Evolutionary conservation across 1,284 basidiomycete species (phyloP).

Genomic region (Cerrena zonata): DNA sequence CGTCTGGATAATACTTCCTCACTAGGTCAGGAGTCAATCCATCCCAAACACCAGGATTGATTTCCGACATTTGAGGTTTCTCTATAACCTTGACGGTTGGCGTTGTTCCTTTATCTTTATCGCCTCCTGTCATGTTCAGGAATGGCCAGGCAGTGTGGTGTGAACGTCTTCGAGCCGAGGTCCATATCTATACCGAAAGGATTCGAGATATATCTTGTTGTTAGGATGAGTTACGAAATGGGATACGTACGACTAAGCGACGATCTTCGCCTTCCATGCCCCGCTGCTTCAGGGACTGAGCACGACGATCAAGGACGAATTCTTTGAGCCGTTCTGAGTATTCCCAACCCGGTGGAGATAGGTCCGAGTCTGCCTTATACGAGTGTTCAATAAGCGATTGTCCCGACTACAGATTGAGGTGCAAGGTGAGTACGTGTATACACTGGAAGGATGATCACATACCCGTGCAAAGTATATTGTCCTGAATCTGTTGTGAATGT

Average conservation of each 20-base stretch:
- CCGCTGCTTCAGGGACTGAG: conserved; percentile 62
- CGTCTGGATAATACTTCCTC: conserved; percentile 84
- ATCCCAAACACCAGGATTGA: conserved; percentile 96
- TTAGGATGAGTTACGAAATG: background rate
- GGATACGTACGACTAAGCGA: conserved; percentile 62
- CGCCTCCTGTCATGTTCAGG: conserved; percentile 30
- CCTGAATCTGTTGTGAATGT: conserved; percentile 87
- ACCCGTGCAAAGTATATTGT: conserved; percentile 92
- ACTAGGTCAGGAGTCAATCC: conserved; percentile 89
- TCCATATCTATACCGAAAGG: conserved; percentile 79
- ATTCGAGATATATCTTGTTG: background rate
- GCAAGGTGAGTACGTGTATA: background rate
- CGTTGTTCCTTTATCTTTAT: conserved; percentile 48
- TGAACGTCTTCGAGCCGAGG: conserved; percentile 85
- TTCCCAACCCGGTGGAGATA: conserved; percentile 91
- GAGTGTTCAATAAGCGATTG: conserved; percentile 97
- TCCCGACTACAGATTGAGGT: conserved; percentile 55
- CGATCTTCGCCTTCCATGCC: conserved; percentile 61
- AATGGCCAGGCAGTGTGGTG: conserved; percentile 97
- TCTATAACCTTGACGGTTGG: conserved; percentile 79
- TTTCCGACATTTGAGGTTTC: conserved; percentile 93
- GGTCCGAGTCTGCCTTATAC: conserved; percentile 96
- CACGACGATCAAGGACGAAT: conserved; percentile 74
- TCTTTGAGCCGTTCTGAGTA: conserved; percentile 86
- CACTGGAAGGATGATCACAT: conserved; percentile 23